Conservation (phyloP, 2,329 filamentous ascomycete genomes). For the Epichloe aotearoae region DNA sequence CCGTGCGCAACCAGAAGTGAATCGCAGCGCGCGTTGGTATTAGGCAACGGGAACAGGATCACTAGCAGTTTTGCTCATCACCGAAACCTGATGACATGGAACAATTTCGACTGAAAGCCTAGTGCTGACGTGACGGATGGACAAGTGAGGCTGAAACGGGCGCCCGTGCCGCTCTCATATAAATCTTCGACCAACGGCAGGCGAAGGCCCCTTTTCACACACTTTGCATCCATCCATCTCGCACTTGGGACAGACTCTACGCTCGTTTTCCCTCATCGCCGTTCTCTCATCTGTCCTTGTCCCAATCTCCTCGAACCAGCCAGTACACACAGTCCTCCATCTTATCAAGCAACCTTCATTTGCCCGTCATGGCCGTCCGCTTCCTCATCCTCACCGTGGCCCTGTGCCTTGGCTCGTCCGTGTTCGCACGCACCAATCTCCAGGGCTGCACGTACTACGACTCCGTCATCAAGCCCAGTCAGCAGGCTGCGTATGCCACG, state of each 20-base stretch:
- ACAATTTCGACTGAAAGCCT: neutral
- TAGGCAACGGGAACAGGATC: too few species aligned
- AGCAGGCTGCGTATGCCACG: slow-evolving; percentile 26
- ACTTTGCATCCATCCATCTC: neutral
- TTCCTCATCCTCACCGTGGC: slow-evolving; percentile 13
- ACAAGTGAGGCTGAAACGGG: neutral
- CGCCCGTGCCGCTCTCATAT: neutral
- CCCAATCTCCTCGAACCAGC: too few species aligned
- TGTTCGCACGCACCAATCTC: slow-evolving; percentile 31
- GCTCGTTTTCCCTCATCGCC: too few species aligned
- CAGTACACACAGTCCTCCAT: too few species aligned
- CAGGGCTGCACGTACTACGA: slow-evolving; percentile 31
- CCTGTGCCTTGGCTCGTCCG: slow-evolving; percentile 19
- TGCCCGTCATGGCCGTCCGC: slow-evolving; percentile 13
- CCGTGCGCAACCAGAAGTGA: too few species aligned
- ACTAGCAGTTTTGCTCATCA: too few species aligned
- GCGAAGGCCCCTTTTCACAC: neutral
- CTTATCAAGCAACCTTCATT: too few species aligned
- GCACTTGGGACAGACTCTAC: too few species aligned
- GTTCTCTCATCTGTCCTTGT: too few species aligned
- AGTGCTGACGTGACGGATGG: neutral
- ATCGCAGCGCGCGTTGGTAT: too few species aligned
- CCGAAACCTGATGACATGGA: too few species aligned
- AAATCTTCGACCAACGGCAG: neutral
- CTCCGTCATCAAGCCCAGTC: slow-evolving; percentile 16